phyloP scores from a whole-genome alignment of 1,284 basidiomycete genomes.

The Schizophyllum amplum region DNA sequence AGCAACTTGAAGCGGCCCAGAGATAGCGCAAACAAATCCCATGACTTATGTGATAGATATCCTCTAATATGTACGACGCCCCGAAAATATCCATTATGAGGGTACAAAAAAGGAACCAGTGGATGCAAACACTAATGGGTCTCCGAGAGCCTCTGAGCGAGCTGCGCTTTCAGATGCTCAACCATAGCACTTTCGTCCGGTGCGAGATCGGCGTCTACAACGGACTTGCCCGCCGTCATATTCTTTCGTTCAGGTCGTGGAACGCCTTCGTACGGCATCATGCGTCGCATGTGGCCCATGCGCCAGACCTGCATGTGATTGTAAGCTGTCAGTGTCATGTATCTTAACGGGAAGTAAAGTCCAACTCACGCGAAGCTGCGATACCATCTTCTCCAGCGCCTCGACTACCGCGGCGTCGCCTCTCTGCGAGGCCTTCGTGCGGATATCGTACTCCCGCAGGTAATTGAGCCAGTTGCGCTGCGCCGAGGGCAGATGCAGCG shows the following conservation, averaged over 20 bases:
- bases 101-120: neutral
- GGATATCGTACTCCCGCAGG: conserved; percentile 15
- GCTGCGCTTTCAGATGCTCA: conserved; percentile 13
- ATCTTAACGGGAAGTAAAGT: neutral
- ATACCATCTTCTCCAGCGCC: conserved; percentile 14
- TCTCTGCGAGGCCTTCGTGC: conserved; percentile 6
- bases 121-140: conserved; percentile 7
- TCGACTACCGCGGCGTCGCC: conserved; percentile 10
- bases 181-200: conserved; percentile 13
- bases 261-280: conserved; percentile 16
- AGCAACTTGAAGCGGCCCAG: too few species aligned
- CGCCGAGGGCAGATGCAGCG: conserved; percentile 12
- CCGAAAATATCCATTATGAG: neutral
- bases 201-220: conserved; percentile 11
- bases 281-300: conserved; percentile 18
- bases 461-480: conserved; percentile 16
- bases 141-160: conserved; percentile 13
- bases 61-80: too few species aligned
- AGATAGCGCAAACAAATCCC: too few species aligned
- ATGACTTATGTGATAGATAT: too few species aligned
- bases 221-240: conserved; percentile 17
- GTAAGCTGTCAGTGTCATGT: neutral
- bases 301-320: conserved; percentile 12
- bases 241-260: conserved; percentile 16
- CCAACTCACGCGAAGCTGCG: conserved; percentile 15